These are phyloP conservation scores for Malassezia pachydermatis DNA, from an alignment of 1,284 basidiomycete genomes.

Conservation along the genomic window DNA sequence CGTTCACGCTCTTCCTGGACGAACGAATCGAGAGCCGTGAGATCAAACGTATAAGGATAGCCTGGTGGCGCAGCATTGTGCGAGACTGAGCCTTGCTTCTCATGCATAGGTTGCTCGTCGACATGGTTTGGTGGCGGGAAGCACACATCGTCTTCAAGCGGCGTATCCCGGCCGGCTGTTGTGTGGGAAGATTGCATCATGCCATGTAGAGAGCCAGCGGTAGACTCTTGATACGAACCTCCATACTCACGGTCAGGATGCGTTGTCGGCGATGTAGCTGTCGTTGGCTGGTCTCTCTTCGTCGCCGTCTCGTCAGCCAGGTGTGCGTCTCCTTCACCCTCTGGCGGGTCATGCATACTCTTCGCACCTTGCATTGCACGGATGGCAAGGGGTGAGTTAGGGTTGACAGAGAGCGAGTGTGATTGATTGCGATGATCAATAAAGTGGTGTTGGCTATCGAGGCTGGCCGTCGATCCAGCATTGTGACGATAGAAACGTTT, in stretches of 20 bases:
- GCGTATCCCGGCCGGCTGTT: background rate
- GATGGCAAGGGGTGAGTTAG: conserved; percentile 30
- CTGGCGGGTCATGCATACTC: conserved; percentile 2
- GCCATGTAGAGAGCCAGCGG: background rate
- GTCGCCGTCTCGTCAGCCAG: background rate
- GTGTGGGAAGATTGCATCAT: conserved; percentile 9
- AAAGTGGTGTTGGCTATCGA: conserved; percentile 43
- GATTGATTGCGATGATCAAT: conserved; percentile 47
- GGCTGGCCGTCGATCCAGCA: conserved; percentile 36
- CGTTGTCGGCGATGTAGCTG: background rate
- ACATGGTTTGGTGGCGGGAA: conserved; percentile 32
- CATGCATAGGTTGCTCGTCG: background rate
- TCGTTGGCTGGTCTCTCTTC: background rate
- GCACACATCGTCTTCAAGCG: conserved; percentile 41
- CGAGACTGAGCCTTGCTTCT: background rate
- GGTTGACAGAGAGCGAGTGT: conserved; percentile 30
- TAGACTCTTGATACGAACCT: background rate
- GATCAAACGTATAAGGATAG: conserved; percentile 43
- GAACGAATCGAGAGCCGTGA: conserved; percentile 36
- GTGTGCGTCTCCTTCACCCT: too few species aligned
- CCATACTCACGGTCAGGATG: background rate
- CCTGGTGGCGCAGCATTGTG: conserved; percentile 22
- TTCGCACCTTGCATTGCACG: conserved; percentile 10
- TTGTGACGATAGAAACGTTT: conserved; percentile 42
- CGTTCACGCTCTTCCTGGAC: conserved; percentile 38